Evolutionary conservation across 768 basidiomycete genomes (phyloP).

Genomic region (Kwoniella dendrophila): DNA sequence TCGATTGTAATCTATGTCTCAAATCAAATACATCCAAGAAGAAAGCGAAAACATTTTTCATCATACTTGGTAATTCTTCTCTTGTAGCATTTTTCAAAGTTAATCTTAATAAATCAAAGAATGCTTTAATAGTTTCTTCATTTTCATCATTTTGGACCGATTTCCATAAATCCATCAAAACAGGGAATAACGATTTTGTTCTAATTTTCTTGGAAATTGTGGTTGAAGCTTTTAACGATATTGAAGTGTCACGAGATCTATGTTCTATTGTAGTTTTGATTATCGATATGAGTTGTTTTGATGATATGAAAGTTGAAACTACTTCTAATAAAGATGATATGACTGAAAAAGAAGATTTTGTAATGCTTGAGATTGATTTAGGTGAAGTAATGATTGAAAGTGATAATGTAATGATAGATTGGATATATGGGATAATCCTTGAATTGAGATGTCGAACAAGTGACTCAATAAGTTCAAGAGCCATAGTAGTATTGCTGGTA

Average conservation of each 20-base stretch:
- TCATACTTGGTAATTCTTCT: constrained; percentile 66
- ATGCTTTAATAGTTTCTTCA: constrained; percentile 57
- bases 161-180: constrained; percentile 60
- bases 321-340: constrained; percentile 71
- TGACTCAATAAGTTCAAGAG: constrained; percentile 61
- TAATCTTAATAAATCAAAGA: constrained; percentile 71
- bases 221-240: constrained; percentile 61
- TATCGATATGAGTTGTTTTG: constrained; percentile 45
- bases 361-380: constrained; percentile 20
- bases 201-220: constrained; percentile 71
- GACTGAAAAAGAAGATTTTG: constrained; percentile 48
- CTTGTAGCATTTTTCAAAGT: constrained; percentile 69
- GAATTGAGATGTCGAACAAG: constrained; percentile 74
- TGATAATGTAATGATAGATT: constrained; percentile 67
- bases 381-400: constrained; percentile 49
- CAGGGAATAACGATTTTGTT: constrained; percentile 68
- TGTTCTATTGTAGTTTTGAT: constrained; percentile 35
- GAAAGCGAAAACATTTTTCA: constrained; percentile 71
- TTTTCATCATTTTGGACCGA: constrained; percentile 41
- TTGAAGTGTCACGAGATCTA: constrained; percentile 23
- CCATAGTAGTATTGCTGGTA: constrained; percentile 11
- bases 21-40: constrained; percentile 78
- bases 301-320: constrained; percentile 71
- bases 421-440: constrained; percentile 82
- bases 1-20: constrained; percentile 50